Evolutionary conservation across 1,284 basidiomycete genomes (phyloP).

Genomic region (Schizophyllum amplum): DNA sequence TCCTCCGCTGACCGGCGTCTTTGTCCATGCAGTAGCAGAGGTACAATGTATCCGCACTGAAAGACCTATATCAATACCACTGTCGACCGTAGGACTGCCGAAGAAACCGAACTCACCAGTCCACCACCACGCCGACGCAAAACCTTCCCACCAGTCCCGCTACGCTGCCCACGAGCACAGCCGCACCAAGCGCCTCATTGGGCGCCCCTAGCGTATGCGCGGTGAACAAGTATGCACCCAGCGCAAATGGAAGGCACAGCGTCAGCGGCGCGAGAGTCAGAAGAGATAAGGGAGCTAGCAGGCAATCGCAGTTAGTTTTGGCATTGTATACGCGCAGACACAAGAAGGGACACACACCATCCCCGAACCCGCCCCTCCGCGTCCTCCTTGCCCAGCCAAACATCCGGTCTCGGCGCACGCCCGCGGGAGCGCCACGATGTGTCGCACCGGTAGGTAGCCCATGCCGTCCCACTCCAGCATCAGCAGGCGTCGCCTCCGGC

Average conservation of each 20-base stretch:
- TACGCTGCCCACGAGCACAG: constrained; percentile 11
- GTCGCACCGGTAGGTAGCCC: too few relatives aligned
- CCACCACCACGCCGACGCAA: constrained; percentile 11
- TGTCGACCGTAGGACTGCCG: background rate
- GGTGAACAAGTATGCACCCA: constrained; percentile 82
- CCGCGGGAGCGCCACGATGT: constrained; percentile 9
- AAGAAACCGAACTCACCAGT: constrained; percentile 8
- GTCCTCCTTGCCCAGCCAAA: constrained; percentile 22
- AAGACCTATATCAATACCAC: background rate
- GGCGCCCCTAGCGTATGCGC: constrained; percentile 78
- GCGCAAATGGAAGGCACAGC: constrained; percentile 65
- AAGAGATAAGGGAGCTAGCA: constrained; percentile 58
- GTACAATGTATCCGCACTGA: constrained; percentile 13
- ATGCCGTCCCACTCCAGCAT: constrained; percentile 4
- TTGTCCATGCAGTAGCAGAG: constrained; percentile 12
- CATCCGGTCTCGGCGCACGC: constrained; percentile 25
- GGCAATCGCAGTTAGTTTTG: constrained; percentile 8
- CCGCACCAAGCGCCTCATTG: constrained; percentile 19
- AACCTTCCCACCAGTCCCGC: constrained; percentile 10
- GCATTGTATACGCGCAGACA: constrained; percentile 1
- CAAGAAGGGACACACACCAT: constrained; percentile 24
- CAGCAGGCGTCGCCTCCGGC: background rate
- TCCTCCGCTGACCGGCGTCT: constrained; percentile 6
- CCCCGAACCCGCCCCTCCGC: constrained; percentile 40
- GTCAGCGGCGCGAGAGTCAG: constrained; percentile 78